Evolutionary conservation across 352 stramenopile genomes (phyloP).

Genomic region (Plasmopara halstedii): DNA sequence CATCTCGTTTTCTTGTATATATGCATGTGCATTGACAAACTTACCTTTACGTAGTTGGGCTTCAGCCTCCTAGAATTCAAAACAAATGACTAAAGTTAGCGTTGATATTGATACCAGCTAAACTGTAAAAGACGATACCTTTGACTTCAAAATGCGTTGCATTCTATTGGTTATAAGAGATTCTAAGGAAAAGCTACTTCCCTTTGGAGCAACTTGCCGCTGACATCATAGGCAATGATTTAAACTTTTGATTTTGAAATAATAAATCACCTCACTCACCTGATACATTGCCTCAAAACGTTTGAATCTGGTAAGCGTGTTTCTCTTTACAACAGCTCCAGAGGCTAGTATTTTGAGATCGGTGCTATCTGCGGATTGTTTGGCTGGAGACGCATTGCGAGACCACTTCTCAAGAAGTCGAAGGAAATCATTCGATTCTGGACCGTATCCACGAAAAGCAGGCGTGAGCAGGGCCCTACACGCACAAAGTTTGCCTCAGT

Average conservation of each 20-base stretch:
- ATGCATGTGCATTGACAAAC: slow-evolving; percentile 12
- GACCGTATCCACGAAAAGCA: slow-evolving; percentile 46
- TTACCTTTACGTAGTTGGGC: slow-evolving; percentile 5
- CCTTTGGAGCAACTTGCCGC: slow-evolving; percentile 25
- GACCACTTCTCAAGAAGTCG: slow-evolving; percentile 69
- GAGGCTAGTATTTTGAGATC: slow-evolving; percentile 43
- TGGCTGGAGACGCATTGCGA: slow-evolving; percentile 16
- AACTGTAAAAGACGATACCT: slow-evolving; percentile 17
- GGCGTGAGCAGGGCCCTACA: slow-evolving; percentile 50
- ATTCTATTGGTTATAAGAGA: slow-evolving; percentile 36
- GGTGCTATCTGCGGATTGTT: slow-evolving; percentile 7
- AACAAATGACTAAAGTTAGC: neutral
- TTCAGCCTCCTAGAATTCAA: slow-evolving; percentile 16
- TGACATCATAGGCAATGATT: slow-evolving; percentile 3
- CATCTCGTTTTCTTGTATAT: slow-evolving; percentile 6
- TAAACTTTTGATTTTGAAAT: neutral
- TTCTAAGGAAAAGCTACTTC: slow-evolving; percentile 32
- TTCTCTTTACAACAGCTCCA: slow-evolving; percentile 36
- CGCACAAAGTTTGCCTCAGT: neutral
- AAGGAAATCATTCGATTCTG: slow-evolving; percentile 46
- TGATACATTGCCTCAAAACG: slow-evolving; percentile 62
- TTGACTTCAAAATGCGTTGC: slow-evolving; percentile 33
- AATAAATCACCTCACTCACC: slow-evolving; percentile 18
- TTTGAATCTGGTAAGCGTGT: slow-evolving; percentile 43
- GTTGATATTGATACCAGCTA: neutral